These are phyloP conservation scores for Luvunga scandens DNA, from an alignment of 345 rosid genomes.

Conservation along the genomic window DNA sequence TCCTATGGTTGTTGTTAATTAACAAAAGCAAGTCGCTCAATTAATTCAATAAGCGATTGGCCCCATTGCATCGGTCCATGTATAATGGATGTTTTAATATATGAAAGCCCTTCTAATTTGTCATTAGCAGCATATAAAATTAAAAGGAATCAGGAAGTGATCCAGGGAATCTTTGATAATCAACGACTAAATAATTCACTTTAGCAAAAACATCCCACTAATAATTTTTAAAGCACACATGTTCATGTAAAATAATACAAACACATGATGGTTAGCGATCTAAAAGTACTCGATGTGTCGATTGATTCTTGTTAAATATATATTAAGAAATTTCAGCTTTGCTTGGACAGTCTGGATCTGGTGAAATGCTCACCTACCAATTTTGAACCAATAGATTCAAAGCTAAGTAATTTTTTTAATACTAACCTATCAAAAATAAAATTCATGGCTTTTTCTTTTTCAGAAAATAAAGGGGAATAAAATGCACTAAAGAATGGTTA, in stretches of 20 bases:
- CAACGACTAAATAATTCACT: constrained; percentile 4
- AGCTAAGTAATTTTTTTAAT: background rate
- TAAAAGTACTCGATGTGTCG: background rate
- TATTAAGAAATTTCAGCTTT: background rate
- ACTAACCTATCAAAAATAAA: background rate
- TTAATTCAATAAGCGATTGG: background rate
- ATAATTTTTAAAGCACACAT: background rate
- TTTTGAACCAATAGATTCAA: background rate
- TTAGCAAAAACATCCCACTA: background rate
- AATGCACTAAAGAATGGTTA: background rate
- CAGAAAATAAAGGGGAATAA: constrained; percentile 1
- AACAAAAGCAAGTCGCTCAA: background rate
- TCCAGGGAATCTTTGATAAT: constrained; percentile 9
- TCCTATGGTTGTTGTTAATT: background rate
- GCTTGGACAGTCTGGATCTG: background rate
- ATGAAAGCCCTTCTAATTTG: background rate
- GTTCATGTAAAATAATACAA: background rate
- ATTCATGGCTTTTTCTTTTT: background rate
- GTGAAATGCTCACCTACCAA: background rate
- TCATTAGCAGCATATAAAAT: background rate
- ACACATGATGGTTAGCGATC: background rate
- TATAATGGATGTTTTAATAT: background rate
- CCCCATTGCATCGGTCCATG: background rate
- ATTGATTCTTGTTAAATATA: background rate
- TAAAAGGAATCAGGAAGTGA: background rate